Evolutionary conservation across 768 basidiomycete species (phyloP).

Genomic region (Suillus variegatus): DNA sequence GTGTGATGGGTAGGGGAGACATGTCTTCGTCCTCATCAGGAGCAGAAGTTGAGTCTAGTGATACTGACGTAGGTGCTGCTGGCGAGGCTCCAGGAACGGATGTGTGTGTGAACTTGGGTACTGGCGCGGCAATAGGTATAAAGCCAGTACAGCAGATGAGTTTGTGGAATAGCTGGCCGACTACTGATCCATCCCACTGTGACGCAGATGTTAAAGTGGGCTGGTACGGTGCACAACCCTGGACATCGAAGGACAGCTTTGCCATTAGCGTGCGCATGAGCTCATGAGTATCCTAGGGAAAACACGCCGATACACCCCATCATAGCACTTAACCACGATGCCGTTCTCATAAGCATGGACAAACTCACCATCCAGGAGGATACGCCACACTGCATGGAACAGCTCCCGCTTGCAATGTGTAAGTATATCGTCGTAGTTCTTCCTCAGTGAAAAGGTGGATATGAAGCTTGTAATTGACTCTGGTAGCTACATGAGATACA

Average conservation of each 20-base stretch:
- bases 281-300: neutral
- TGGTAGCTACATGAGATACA: too few species aligned
- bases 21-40: neutral
- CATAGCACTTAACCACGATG: too few species aligned
- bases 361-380: too few species aligned
- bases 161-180: conserved; percentile 40
- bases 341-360: too few species aligned
- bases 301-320: too few species aligned
- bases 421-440: too few species aligned
- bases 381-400: too few species aligned
- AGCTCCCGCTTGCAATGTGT: too few species aligned
- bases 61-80: neutral
- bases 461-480: too few species aligned
- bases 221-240: conserved; percentile 15
- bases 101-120: neutral
- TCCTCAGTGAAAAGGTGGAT: too few species aligned
- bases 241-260: conserved; percentile 22
- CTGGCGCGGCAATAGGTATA: conserved; percentile 25
- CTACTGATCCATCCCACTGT: conserved; percentile 27
- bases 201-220: conserved; percentile 21
- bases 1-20: neutral
- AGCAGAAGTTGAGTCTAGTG: neutral
- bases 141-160: conserved; percentile 49
- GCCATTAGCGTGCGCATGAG: conserved; percentile 29
- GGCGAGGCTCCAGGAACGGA: neutral